These are phyloP conservation scores for Panicum virgatum DNA, from an alignment of 202 grass and related monocot species.

Conservation along the genomic window DNA sequence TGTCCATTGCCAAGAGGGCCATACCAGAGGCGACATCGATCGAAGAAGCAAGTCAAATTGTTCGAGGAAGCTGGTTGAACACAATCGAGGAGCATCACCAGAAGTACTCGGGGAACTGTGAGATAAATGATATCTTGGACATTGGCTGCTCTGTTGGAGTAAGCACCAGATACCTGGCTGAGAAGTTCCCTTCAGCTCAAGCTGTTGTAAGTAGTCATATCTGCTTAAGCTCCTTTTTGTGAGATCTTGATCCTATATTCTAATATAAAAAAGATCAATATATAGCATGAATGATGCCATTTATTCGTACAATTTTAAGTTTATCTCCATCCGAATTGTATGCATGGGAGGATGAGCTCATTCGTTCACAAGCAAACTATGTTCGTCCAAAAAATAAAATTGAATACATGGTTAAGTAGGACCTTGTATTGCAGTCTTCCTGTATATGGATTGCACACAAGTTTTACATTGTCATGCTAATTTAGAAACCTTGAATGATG, in stretches of 20 bases:
- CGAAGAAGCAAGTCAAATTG: conserved; percentile 67
- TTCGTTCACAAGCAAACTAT: background rate
- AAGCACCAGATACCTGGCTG: conserved; percentile 72
- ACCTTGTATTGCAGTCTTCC: background rate
- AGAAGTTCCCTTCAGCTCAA: conserved; percentile 73
- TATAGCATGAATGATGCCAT: background rate
- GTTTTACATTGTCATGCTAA: background rate
- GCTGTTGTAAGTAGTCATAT: conserved; percentile 52
- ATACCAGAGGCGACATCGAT: conserved; percentile 71
- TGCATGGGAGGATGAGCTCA: background rate
- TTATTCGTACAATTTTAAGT: background rate
- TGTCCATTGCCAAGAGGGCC: conserved; percentile 85
- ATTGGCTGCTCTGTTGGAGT: conserved; percentile 87
- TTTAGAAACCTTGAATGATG: conserved; percentile 3
- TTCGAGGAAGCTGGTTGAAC: conserved; percentile 72
- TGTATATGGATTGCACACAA: background rate
- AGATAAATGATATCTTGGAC: conserved; percentile 74
- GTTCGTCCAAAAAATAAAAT: background rate
- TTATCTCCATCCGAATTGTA: background rate
- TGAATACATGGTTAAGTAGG: background rate
- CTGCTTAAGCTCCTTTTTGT: background rate
- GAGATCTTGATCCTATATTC: background rate
- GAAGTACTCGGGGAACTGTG: conserved; percentile 47
- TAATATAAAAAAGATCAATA: background rate
- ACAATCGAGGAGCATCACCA: conserved; percentile 65